Conservation (phyloP, 1,284 basidiomycete genomes). For the Amylostereum chailletii region DNA sequence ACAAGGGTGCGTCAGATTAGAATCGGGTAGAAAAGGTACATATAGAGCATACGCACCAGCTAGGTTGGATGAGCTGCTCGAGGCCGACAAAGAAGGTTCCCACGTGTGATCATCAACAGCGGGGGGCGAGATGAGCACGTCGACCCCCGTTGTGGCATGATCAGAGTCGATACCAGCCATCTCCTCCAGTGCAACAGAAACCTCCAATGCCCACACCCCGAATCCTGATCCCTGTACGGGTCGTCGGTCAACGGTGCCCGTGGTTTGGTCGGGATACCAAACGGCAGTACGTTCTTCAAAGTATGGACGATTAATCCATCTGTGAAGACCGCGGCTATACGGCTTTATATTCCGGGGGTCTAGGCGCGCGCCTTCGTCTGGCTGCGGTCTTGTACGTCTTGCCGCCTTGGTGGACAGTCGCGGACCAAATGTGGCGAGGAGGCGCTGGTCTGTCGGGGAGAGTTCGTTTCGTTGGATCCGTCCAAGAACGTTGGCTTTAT, state of each 20-base stretch:
- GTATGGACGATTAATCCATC: slow-evolving; percentile 63
- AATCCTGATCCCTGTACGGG: slow-evolving; percentile 38
- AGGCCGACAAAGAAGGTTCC: slow-evolving; percentile 11
- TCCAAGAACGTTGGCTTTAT: slow-evolving; percentile 40
- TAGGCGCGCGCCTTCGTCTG: slow-evolving; percentile 41
- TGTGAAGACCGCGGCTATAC: slow-evolving; percentile 48
- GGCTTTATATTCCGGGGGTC: slow-evolving; percentile 28
- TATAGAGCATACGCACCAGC: slow-evolving; percentile 12
- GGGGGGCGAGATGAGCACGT: no score
- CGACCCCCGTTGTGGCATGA: not conserved
- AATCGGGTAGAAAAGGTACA: slow-evolving; percentile 2
- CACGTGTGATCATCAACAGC: not conserved
- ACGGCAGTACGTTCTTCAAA: slow-evolving; percentile 64
- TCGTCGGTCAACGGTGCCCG: slow-evolving; percentile 24
- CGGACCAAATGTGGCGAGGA: slow-evolving; percentile 40
- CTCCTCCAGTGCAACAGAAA: slow-evolving; percentile 53
- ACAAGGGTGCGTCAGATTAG: slow-evolving; percentile 8
- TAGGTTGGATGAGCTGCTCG: slow-evolving; percentile 12
- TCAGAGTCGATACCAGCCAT: slow-evolving; percentile 35
- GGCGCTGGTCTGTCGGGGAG: slow-evolving; percentile 34
- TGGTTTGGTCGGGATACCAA: slow-evolving; percentile 35
- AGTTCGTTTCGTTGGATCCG: slow-evolving; percentile 33
- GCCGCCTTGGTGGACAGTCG: slow-evolving; percentile 24
- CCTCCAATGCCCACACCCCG: slow-evolving; percentile 69
- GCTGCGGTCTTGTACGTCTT: slow-evolving; percentile 18